Base-by-base conservation (phyloP, 2,329 filamentous ascomycete genomes). In the Cercospora brassicicola region DNA sequence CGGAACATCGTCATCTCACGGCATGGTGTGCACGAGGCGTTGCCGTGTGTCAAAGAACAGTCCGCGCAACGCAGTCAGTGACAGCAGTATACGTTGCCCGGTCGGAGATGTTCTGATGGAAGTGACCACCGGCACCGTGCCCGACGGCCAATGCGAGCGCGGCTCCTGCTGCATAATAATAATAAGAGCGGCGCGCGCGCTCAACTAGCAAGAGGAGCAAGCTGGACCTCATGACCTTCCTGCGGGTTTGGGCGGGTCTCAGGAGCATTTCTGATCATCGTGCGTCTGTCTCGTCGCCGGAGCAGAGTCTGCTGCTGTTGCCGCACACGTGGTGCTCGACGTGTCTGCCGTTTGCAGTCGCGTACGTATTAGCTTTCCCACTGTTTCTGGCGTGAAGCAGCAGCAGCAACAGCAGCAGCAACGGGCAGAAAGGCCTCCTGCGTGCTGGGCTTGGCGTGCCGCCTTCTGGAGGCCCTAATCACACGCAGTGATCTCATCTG, bases 261-360 rank as follows among this genome's bases (percentile, higher is more conserved):
- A 42, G 36, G 36, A 42, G 6, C 36, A 42, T 42, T 42, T 42
- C 55, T 59, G 55, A 26, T 15, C 23, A n/a, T 33, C 55, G 55
- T 59, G 57, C n/a, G 31, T 59, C 57, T 39, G 28, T 59, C n/a
- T 20, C 15, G n/a, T 33, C n/a, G 31, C n/a, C 31, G 57, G 28
- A 18, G 33, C 33, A 39, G n/a, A 18, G 55, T 26, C 36, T 31
- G 57, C 36, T 18, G 57, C 18, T 36, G 30, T 39, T 39, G 26
- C 31, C 2, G 83, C 84, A 75, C 94, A 92, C 82, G 90, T 98
- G 77, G 91, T 97, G 10, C 90, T 99, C 33, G 56, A 39, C 31
- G 56, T 31, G 30, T 28, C 30, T 33, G 31, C 36, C 36, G 36
- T 42, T 15, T 8, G 36, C 36, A 42, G n/a, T 42, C 36, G 15